Evolutionary conservation across 2,329 filamentous ascomycete species (phyloP).

Genomic region (Monilinia aucupariae): DNA sequence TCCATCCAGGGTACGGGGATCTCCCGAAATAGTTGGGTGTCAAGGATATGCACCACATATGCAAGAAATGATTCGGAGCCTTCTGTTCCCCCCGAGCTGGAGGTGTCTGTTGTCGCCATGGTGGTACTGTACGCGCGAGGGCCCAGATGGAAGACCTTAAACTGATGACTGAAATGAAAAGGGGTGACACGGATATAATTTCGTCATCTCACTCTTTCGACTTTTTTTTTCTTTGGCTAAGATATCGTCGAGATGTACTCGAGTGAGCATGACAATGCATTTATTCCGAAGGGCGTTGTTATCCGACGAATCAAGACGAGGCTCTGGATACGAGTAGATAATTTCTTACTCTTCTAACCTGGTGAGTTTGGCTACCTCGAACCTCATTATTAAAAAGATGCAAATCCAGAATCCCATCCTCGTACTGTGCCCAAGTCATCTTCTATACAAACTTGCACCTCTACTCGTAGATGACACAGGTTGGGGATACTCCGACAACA

Average conservation of each 20-base stretch:
- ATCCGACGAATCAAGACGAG: slow-evolving; percentile 4
- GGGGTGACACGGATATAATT: neutral
- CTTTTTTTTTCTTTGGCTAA: too few relatives aligned
- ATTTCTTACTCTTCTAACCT: too few relatives aligned
- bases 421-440: too few relatives aligned
- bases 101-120: neutral
- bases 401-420: too few relatives aligned
- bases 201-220: neutral
- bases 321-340: too few relatives aligned
- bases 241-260: neutral
- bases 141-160: neutral
- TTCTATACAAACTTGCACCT: too few relatives aligned
- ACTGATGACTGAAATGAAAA: neutral
- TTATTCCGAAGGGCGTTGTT: neutral
- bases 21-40: neutral
- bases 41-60: neutral
- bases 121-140: neutral
- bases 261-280: neutral
- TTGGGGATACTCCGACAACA: too few relatives aligned
- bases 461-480: too few relatives aligned
- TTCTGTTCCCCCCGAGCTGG: neutral
- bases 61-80: neutral
- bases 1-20: neutral
- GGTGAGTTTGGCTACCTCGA: too few relatives aligned
- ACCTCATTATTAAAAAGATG: too few relatives aligned